A percentile compares a stretch with the other conserved stretches of the same genome.
Conservation (phyloP, 2,329 filamentous ascomycete species). For the Fusarium heterosporum region DNA sequence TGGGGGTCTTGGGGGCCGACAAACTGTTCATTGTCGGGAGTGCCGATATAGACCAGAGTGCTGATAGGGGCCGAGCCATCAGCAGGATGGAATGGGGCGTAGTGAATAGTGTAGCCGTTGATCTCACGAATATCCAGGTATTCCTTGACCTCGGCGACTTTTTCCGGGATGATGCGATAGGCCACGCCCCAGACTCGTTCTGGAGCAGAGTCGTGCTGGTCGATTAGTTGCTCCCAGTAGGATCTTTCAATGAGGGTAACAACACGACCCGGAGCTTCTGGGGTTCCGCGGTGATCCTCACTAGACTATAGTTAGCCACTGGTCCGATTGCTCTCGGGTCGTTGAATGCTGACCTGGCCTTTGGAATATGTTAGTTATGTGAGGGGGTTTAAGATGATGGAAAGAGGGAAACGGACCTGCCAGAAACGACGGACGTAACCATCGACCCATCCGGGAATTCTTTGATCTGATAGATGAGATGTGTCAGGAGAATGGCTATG, state of each 20-base stretch:
- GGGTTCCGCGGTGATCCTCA: conserved; percentile 94
- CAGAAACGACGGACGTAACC: conserved; percentile 97
- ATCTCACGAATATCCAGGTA: conserved; percentile 98
- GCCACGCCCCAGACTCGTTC: conserved; percentile 90
- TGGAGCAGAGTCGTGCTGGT: conserved; percentile 70
- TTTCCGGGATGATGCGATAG: conserved; percentile 80
- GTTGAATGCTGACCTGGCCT: conserved; percentile 51
- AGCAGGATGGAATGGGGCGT: conserved; percentile 79
- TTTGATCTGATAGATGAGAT: conserved; percentile 71
- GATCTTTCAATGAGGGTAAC: conserved; percentile 89
- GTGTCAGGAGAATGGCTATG: conserved; percentile 11
- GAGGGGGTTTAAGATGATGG: background rate
- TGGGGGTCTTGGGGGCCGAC: conserved; percentile 84
- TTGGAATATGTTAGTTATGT: conserved; percentile 10
- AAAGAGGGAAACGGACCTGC: conserved; percentile 75
- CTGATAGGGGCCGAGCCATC: conserved; percentile 57
- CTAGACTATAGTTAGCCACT: conserved; percentile 58
- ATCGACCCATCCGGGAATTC: conserved; percentile 89
- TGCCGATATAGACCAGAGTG: conserved; percentile 90
- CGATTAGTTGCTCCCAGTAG: conserved; percentile 84
- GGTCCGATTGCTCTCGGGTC: background rate
- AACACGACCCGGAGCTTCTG: conserved; percentile 86
- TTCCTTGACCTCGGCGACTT: conserved; percentile 82
- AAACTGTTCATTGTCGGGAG: conserved; percentile 93
- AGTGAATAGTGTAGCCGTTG: conserved; percentile 95